A percentile compares a stretch with the other conserved stretches of the same genome.
phyloP scores from a whole-genome alignment of 2,329 filamentous ascomycete species.

The Fusarium metavorans region DNA sequence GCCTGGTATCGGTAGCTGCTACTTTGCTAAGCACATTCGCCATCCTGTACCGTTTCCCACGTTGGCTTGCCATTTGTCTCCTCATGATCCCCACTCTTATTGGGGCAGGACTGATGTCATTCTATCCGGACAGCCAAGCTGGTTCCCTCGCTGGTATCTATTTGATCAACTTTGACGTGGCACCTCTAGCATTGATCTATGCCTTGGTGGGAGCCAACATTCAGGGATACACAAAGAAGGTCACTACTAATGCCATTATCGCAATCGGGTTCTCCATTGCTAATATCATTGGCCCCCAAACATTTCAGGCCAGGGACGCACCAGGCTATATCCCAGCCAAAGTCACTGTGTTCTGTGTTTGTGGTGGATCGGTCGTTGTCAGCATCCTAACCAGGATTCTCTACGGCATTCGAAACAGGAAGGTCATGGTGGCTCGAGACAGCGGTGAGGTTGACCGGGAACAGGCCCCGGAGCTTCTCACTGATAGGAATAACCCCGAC shows the following conservation, averaged over 20 bases:
- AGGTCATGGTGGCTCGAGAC: not conserved
- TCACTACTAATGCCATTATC: conserved; percentile 18
- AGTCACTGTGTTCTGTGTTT: conserved; percentile 41
- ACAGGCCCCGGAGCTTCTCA: not conserved
- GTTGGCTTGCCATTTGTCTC: conserved; percentile 42
- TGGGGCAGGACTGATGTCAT: conserved; percentile 45
- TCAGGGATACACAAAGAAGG: conserved; percentile 60
- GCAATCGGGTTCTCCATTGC: conserved; percentile 18
- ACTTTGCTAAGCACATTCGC: conserved; percentile 39
- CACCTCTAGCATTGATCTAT: conserved; percentile 64
- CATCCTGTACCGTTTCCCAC: conserved; percentile 44
- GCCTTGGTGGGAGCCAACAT: conserved; percentile 62
- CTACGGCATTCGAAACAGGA: conserved; percentile 11
- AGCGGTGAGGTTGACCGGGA: not conserved
- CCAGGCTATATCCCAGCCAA: conserved; percentile 64
- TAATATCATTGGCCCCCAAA: conserved; percentile 36
- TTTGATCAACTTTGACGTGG: conserved; percentile 59
- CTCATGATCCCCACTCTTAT: conserved; percentile 41
- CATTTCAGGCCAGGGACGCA: conserved; percentile 54
- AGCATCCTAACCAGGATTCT: conserved; percentile 25
- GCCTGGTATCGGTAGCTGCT: conserved; percentile 32
- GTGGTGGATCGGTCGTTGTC: conserved; percentile 16
- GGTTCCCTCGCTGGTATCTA: conserved; percentile 50
- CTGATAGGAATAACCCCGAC: conserved; percentile 18
- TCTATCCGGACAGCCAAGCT: conserved; percentile 34